Percentiles rank a stretch among this genome's conserved stretches.
Evolutionary conservation across 2,329 filamentous ascomycete genomes (phyloP).

Genomic region (Sporothrix brasiliensis): DNA sequence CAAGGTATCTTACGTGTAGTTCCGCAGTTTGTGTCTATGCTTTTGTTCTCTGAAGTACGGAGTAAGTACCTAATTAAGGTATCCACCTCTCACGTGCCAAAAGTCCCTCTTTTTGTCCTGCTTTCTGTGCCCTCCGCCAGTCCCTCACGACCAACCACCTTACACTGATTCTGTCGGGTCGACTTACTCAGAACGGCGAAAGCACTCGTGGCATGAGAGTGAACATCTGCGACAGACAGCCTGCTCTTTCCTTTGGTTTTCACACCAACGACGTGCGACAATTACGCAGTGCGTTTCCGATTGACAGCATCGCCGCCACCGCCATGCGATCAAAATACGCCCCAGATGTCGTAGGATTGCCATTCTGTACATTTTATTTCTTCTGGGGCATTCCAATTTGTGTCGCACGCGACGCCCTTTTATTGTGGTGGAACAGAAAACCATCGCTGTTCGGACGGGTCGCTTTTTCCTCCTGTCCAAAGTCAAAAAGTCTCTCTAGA

Average conservation of each 20-base stretch:
- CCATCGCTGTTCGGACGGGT: neutral
- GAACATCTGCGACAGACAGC: too few species aligned
- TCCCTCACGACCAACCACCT: neutral
- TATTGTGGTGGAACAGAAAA: neutral
- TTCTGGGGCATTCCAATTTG: neutral
- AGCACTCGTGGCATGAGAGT: neutral
- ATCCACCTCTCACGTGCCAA: constrained; percentile 22
- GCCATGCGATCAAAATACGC: neutral
- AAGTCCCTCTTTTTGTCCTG: neutral
- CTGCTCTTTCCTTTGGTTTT: neutral
- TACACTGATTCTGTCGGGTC: constrained; percentile 13
- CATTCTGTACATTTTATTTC: neutral
- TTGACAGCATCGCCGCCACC: constrained; percentile 17
- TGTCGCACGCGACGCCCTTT: neutral
- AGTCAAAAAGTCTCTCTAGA: neutral
- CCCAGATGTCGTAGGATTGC: neutral
- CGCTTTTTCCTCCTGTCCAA: neutral
- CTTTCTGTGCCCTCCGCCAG: neutral
- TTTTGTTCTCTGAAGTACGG: neutral
- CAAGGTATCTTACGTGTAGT: neutral
- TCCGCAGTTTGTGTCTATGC: neutral
- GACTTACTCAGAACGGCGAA: constrained; percentile 26
- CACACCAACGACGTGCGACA: too few species aligned
- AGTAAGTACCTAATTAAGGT: neutral
- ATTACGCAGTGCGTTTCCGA: neutral